These are phyloP conservation scores for Esteya vermicola DNA, from an alignment of 2,329 filamentous ascomycete genomes.

Conservation along the genomic window DNA sequence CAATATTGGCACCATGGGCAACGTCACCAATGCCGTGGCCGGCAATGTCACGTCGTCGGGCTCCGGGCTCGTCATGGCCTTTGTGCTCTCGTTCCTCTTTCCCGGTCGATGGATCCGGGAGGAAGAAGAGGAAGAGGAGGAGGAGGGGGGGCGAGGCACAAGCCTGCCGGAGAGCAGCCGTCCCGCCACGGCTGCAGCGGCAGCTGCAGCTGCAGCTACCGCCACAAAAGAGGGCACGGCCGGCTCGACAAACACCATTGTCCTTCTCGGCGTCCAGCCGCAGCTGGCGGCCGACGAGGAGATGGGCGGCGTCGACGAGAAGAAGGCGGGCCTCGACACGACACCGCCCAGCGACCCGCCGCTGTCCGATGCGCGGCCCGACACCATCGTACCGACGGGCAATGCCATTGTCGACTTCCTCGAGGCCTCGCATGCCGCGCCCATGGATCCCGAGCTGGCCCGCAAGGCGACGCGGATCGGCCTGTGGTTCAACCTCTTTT, in stretches of 20 bases:
- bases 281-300: neutral
- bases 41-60: slow-evolving; percentile 16
- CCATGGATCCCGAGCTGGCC: slow-evolving; percentile 23
- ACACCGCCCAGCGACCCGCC: too few species aligned
- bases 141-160: neutral
- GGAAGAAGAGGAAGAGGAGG: neutral
- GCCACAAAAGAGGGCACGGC: too few species aligned
- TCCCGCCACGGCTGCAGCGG: too few species aligned
- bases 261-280: too few species aligned
- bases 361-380: slow-evolving; percentile 9
- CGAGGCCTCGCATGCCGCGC: slow-evolving; percentile 22
- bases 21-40: slow-evolving; percentile 22
- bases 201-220: too few species aligned
- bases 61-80: slow-evolving; percentile 17
- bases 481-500: slow-evolving; percentile 18
- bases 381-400: slow-evolving; percentile 16
- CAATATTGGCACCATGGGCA: slow-evolving; percentile 20
- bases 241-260: too few species aligned
- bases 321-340: slow-evolving; percentile 2
- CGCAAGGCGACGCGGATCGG: slow-evolving; percentile 22
- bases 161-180: too few species aligned
- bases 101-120: slow-evolving; percentile 15
- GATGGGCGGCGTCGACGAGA: neutral
- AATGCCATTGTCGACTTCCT: slow-evolving; percentile 28
- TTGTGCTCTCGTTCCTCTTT: slow-evolving; percentile 12